Conservation (phyloP, 1,284 basidiomycete genomes). For the Irpex sp. region DNA sequence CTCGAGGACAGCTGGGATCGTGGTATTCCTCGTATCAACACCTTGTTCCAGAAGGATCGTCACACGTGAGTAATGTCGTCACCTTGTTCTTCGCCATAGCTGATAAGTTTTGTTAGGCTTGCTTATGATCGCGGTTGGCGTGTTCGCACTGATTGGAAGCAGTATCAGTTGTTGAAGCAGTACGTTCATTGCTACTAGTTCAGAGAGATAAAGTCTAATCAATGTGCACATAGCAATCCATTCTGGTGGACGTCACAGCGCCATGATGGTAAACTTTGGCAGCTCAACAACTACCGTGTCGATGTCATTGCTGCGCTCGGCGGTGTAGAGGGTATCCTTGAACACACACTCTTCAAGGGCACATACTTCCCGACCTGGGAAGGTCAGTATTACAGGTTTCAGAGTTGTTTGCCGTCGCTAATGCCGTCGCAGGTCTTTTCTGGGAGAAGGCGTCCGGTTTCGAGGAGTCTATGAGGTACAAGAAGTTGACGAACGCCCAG, state of each 20-base stretch:
- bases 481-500: constrained; percentile 94
- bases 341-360: constrained; percentile 97
- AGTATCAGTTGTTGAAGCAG: constrained; percentile 93
- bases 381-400: constrained; percentile 35
- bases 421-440: constrained; percentile 62
- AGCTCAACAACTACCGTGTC: constrained; percentile 97
- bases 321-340: constrained; percentile 95
- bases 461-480: constrained; percentile 97
- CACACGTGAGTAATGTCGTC: constrained; percentile 67
- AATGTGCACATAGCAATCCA: constrained; percentile 63
- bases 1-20: constrained; percentile 98
- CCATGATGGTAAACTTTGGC: constrained; percentile 98
- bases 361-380: constrained; percentile 95
- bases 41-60: constrained; percentile 96
- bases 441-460: constrained; percentile 96
- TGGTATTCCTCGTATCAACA: constrained; percentile 97
- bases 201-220: background rate
- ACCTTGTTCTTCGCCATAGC: constrained; percentile 17
- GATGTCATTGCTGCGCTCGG: constrained; percentile 99
- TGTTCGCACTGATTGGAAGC: constrained; percentile 95
- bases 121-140: constrained; percentile 99
- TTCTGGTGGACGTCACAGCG: constrained; percentile 99
- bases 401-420: constrained; percentile 8
- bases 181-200: constrained; percentile 31
- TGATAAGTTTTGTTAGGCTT: constrained; percentile 55